phyloP scores from a whole-genome alignment of 345 rosid genomes.

The Pelargonium nanum region DNA sequence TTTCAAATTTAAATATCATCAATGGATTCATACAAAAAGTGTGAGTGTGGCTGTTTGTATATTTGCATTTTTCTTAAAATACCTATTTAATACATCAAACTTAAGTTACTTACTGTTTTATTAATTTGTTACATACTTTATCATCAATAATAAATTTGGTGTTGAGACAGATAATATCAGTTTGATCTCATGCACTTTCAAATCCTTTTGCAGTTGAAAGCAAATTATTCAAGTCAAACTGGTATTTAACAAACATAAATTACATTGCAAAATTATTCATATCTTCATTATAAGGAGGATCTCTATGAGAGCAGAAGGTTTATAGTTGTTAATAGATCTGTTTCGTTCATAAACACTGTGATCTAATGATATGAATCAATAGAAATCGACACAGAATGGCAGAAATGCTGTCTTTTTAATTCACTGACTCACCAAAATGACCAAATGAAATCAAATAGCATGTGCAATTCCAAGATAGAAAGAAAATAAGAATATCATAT shows the following conservation, averaged over 20 bases:
- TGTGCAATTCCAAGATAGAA: constrained; percentile 11
- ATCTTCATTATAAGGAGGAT: neutral
- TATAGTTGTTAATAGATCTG: neutral
- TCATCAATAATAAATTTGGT: too few species aligned
- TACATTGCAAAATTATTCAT: too few species aligned
- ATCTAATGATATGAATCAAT: neutral
- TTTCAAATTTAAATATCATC: too few species aligned
- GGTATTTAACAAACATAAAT: neutral
- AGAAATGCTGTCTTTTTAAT: too few species aligned
- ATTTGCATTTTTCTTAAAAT: too few species aligned
- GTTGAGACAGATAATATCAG: neutral
- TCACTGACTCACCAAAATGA: neutral
- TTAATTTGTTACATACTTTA: too few species aligned
- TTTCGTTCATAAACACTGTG: neutral
- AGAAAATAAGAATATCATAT: constrained; percentile 9
- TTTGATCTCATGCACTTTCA: neutral
- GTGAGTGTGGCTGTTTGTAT: too few species aligned
- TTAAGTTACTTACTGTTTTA: too few species aligned
- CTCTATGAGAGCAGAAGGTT: neutral
- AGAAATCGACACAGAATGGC: neutral
- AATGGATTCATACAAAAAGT: too few species aligned
- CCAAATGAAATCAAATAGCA: neutral
- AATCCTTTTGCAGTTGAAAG: neutral
- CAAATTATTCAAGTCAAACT: neutral
- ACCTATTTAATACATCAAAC: too few species aligned